Percentiles rank a stretch among this genome's conserved stretches.
These are phyloP conservation scores for Bipolaris bicolor DNA, from an alignment of 2,329 filamentous ascomycete species.

Conservation along the genomic window DNA sequence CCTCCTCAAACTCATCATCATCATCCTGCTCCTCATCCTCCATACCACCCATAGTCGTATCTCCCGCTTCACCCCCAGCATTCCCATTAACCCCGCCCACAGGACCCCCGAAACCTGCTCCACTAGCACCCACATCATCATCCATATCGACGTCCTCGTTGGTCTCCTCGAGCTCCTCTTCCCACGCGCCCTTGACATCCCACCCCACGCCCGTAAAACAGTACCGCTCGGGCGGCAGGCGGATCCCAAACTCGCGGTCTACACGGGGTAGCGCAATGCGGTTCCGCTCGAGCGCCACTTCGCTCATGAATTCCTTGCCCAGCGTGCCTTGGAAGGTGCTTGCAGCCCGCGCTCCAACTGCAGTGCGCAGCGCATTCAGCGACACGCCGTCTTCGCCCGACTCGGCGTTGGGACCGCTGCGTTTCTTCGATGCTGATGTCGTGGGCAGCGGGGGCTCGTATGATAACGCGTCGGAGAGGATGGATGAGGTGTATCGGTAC, in stretches of 20 bases:
- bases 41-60: slow-evolving; percentile 42
- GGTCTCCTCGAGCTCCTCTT: slow-evolving; percentile 65
- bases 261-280: slow-evolving; percentile 48
- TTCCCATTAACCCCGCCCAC: slow-evolving; percentile 31
- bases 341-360: slow-evolving; percentile 70
- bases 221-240: slow-evolving; percentile 67
- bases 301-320: slow-evolving; percentile 77
- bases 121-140: slow-evolving; percentile 13
- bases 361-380: slow-evolving; percentile 72
- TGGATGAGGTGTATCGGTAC: slow-evolving; percentile 77
- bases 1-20: slow-evolving; percentile 54
- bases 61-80: slow-evolving; percentile 28
- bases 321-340: slow-evolving; percentile 68
- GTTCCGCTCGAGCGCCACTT: slow-evolving; percentile 65
- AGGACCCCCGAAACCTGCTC: slow-evolving; percentile 48
- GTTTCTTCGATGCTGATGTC: slow-evolving; percentile 27
- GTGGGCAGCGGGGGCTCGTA: slow-evolving; percentile 40
- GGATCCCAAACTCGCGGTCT: slow-evolving; percentile 63
- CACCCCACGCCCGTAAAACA: slow-evolving; percentile 47
- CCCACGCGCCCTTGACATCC: slow-evolving; percentile 58
- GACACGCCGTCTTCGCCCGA: slow-evolving; percentile 60
- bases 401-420: slow-evolving; percentile 24
- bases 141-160: slow-evolving; percentile 72
- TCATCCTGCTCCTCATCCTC: slow-evolving; percentile 50
- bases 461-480: slow-evolving; percentile 67